These are phyloP conservation scores for Coffea canephora DNA, from an alignment of 257 asterid genomes.

Conservation along the genomic window DNA sequence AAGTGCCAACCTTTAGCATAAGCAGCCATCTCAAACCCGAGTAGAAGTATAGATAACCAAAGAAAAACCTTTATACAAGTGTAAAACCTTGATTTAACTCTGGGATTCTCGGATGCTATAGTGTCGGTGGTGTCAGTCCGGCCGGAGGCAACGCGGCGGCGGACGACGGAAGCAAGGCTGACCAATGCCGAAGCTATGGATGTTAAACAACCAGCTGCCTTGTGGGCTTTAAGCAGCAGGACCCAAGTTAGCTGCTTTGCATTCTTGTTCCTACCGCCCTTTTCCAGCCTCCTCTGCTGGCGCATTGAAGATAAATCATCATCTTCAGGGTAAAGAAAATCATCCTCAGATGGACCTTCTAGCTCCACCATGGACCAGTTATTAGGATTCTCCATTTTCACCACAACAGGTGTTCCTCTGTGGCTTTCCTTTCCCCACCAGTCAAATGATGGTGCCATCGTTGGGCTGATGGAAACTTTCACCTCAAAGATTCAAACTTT, in stretches of 20 bases:
- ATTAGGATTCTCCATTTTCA: slow-evolving; percentile 90
- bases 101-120: slow-evolving; percentile 35
- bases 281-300: slow-evolving; percentile 26
- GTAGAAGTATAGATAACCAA: slow-evolving; percentile 53
- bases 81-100: slow-evolving; percentile 47
- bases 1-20: slow-evolving; percentile 87
- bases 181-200: slow-evolving; percentile 77
- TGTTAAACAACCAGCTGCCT: slow-evolving; percentile 82
- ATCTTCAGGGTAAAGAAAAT: slow-evolving; percentile 51
- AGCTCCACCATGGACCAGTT: slow-evolving; percentile 98
- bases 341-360: slow-evolving; percentile 66
- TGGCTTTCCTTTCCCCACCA: slow-evolving; percentile 85
- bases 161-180: slow-evolving; percentile 58
- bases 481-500: not conserved
- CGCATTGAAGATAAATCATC: slow-evolving; percentile 29
- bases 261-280: slow-evolving; percentile 76
- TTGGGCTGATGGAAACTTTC: not conserved
- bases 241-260: slow-evolving; percentile 98
- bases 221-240: slow-evolving; percentile 81
- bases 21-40: slow-evolving; percentile 70
- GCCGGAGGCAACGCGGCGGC: slow-evolving; percentile 81
- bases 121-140: slow-evolving; percentile 71
- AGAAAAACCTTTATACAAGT: slow-evolving; percentile 58
- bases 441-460: slow-evolving; percentile 65
- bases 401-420: slow-evolving; percentile 84